These are phyloP conservation scores for Aspergillus carbonarius DNA, from an alignment of 2,329 filamentous ascomycete genomes.

Conservation along the genomic window DNA sequence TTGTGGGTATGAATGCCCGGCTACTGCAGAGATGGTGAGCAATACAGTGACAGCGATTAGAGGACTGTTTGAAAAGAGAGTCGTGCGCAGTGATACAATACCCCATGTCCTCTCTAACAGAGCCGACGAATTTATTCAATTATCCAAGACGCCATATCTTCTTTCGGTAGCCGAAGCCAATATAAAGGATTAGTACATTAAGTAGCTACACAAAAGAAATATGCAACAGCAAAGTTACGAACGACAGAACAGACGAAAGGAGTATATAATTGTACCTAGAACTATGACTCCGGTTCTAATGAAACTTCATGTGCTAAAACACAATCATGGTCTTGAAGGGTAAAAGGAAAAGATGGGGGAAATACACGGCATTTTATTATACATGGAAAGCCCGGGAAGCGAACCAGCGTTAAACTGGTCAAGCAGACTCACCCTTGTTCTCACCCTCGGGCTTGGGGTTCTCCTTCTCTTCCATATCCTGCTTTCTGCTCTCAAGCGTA, in stretches of 20 bases:
- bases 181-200: not conserved
- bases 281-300: slow-evolving; percentile 6
- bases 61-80: no score
- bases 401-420: slow-evolving; percentile 14
- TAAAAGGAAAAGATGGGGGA: slow-evolving; percentile 12
- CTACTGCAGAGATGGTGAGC: slow-evolving; percentile 38
- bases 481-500: slow-evolving; percentile 78
- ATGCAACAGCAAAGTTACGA: not conserved
- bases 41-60: not conserved
- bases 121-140: not conserved
- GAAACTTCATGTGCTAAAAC: slow-evolving; percentile 18
- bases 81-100: no score
- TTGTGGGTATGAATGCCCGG: slow-evolving; percentile 86
- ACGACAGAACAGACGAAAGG: not conserved
- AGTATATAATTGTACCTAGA: slow-evolving; percentile 1
- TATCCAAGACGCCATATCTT: not conserved
- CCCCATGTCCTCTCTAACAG: no score
- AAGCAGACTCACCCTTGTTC: slow-evolving; percentile 35
- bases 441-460: slow-evolving; percentile 31
- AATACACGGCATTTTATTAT: slow-evolving; percentile 36
- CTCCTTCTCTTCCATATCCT: slow-evolving; percentile 74
- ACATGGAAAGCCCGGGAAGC: slow-evolving; percentile 28
- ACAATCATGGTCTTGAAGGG: slow-evolving; percentile 15
- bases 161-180: not conserved
- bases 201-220: not conserved